Base-by-base conservation (phyloP, 352 stramenopile genomes). In the Phytophthora hybrid region DNA sequence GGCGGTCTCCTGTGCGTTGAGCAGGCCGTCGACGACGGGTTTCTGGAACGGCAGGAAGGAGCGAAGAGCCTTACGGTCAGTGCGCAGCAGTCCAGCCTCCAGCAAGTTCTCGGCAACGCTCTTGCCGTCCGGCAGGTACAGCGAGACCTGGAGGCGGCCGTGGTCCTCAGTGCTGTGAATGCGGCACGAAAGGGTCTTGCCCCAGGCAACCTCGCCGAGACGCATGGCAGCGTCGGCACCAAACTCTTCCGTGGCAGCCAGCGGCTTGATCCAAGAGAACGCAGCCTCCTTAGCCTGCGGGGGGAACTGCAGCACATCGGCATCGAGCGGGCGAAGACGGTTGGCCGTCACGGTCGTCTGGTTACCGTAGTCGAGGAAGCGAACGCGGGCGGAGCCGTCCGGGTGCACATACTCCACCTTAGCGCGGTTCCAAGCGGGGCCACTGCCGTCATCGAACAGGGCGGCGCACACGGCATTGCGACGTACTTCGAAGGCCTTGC, bases 361-460 rank as follows among this genome's bases (percentile, higher is more conserved):
- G 76, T 99, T 99, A 66, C 97, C 97, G 70, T 99, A 98, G 90
- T 99, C 97, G 37, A 99, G 87, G 78, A 98, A 99, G 14, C 96
- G 87, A 58, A 99, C 89, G 55, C 88, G 89, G 1, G 78, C 84
- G 6, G 79, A 85, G 41, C 83, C 85, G 46, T 95, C 83, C 3
- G 79, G 59, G 63, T 92, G 69, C 47, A 94, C 78, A 57, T 86
- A 86, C 69, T 96, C 89, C 41, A 99, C 82, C 62, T 97, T 97
- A 13, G 90, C 97, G 63, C 97, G 93, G 85, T 99, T 99, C 97
- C 97, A 99, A 32, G 92, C 74, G 19, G 91, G 93, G 6, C 94
- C 94, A 47, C 83, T 92, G 56, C 95, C 96, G 73, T 99, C 97
- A 69, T 99, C 93, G 73, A 99, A 99, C 3, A 99, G 83, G n/a